Conservation (phyloP, 148 eudicot species). For the Pouteria glomerata region DNA sequence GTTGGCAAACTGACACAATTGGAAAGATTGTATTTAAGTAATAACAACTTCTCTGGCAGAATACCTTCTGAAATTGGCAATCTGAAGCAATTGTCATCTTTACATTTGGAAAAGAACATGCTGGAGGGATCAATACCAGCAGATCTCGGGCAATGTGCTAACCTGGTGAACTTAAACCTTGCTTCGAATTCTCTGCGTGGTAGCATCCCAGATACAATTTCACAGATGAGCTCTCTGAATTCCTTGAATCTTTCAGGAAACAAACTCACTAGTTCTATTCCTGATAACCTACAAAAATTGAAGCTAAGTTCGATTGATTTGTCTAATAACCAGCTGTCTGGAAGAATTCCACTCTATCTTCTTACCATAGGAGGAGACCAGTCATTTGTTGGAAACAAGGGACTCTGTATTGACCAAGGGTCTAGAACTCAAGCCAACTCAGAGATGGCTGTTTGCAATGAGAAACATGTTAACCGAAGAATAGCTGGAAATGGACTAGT, state of each 20-base stretch:
- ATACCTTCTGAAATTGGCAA: slow-evolving; percentile 52
- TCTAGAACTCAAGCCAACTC: slow-evolving; percentile 12
- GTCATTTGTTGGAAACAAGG: slow-evolving; percentile 65
- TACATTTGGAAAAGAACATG: slow-evolving; percentile 55
- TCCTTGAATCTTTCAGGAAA: slow-evolving; percentile 83
- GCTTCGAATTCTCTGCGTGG: slow-evolving; percentile 57
- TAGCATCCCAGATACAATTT: slow-evolving; percentile 47
- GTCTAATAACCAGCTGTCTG: slow-evolving; percentile 69
- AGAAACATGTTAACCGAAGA: slow-evolving; percentile 15
- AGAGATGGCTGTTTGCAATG: slow-evolving; percentile 36
- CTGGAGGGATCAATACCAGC: slow-evolving; percentile 61
- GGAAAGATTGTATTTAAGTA: slow-evolving; percentile 50
- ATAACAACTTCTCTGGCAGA: slow-evolving; percentile 64
- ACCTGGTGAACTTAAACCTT: slow-evolving; percentile 68
- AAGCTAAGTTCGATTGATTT: slow-evolving; percentile 70
- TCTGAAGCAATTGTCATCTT: slow-evolving; percentile 54
- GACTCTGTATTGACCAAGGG: slow-evolving; percentile 45
- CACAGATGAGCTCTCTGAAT: slow-evolving; percentile 55
- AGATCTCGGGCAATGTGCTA: slow-evolving; percentile 48
- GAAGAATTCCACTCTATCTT: slow-evolving; percentile 49
- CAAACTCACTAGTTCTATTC: slow-evolving; percentile 53
- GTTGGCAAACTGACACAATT: slow-evolving; percentile 47
- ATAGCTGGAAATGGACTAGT: slow-evolving; percentile 28
- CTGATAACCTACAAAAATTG: slow-evolving; percentile 48
- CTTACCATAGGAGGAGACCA: slow-evolving; percentile 45